Conservation (phyloP, 2,329 filamentous ascomycete genomes). For the Chaetomiaceae sp. region DNA sequence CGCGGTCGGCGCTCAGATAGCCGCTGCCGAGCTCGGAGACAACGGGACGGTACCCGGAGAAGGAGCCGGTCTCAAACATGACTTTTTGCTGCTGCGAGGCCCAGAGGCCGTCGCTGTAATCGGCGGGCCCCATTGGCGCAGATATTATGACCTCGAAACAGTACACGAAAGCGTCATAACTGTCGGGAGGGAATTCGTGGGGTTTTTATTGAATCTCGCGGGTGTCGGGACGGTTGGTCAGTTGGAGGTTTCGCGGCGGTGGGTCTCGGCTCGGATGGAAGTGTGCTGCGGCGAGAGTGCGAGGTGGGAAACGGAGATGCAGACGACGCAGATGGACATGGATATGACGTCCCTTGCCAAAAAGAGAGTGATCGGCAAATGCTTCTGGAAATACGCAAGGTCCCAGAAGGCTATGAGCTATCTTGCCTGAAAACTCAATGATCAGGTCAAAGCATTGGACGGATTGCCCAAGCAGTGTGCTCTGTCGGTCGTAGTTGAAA, state of each 20-base stretch:
- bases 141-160: constrained; percentile 13
- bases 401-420: too few species aligned
- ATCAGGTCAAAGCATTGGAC: background rate
- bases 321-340: too few species aligned
- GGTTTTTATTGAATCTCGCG: background rate
- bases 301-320: too few species aligned
- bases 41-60: constrained; percentile 52
- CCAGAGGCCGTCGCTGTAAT: constrained; percentile 27
- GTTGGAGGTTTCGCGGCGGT: background rate
- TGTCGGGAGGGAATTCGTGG: background rate
- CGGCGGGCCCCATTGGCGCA: constrained; percentile 35
- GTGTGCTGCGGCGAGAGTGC: background rate
- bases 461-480: background rate
- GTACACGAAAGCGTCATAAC: constrained; percentile 21
- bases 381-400: too few species aligned
- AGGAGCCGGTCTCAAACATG: constrained; percentile 53
- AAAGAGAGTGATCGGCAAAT: background rate
- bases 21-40: constrained; percentile 46
- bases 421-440: too few species aligned
- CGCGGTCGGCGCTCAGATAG: constrained; percentile 53
- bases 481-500: background rate
- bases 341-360: constrained; percentile 4
- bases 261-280: constrained; percentile 1
- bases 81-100: constrained; percentile 38
- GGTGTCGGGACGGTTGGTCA: background rate